phyloP scores from a whole-genome alignment of 441 rosid genomes.

The Populus tomentosa region DNA sequence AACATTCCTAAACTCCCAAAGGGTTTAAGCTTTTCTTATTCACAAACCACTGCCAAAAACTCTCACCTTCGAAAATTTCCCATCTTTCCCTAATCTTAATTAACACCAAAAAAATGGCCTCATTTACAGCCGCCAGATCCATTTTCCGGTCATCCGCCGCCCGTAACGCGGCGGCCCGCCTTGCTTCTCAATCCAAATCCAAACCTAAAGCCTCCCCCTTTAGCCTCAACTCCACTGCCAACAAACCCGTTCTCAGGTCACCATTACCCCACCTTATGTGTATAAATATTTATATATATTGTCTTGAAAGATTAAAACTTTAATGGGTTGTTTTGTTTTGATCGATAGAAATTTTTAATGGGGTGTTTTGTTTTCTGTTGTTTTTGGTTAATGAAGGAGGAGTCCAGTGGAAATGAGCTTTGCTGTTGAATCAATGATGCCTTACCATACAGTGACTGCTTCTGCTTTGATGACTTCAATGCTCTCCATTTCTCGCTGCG shows the following conservation, averaged over 20 bases:
- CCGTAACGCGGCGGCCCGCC: constrained; percentile 47
- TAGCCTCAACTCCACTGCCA: constrained; percentile 32
- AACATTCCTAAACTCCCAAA: neutral
- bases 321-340: neutral
- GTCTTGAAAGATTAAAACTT: neutral
- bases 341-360: neutral
- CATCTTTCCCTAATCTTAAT: neutral
- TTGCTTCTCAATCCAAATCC: constrained; percentile 53
- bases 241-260: constrained; percentile 55
- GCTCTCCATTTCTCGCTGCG: constrained; percentile 62
- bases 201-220: constrained; percentile 44
- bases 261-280: neutral
- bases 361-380: constrained; percentile 6
- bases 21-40: constrained; percentile 16
- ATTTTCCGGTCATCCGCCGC: constrained; percentile 57
- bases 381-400: constrained; percentile 30
- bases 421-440: constrained; percentile 78
- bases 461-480: constrained; percentile 87
- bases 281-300: neutral
- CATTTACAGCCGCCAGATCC: constrained; percentile 64
- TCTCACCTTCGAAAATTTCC: neutral
- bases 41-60: neutral
- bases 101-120: constrained; percentile 41
- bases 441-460: constrained; percentile 82
- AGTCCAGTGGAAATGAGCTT: constrained; percentile 64